phyloP scores from a whole-genome alignment of 2,329 filamentous ascomycete genomes.

The Claviceps arundinis region DNA sequence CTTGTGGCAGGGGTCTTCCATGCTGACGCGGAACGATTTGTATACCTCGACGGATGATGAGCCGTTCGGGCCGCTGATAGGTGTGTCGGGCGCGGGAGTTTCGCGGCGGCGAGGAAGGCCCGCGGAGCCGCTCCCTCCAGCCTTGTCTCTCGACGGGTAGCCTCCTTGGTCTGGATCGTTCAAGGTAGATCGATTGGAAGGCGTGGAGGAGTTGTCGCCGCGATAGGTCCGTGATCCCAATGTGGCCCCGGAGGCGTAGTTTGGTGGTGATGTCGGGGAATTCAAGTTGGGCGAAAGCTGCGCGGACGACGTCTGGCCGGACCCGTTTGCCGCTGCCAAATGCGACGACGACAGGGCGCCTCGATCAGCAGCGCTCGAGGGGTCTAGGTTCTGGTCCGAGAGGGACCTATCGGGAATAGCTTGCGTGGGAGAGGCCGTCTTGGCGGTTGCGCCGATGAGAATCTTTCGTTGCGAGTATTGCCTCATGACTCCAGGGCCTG shows the following conservation, averaged over 20 bases:
- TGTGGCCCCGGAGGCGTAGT: conserved; percentile 37
- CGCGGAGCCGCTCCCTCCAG: conserved; percentile 3
- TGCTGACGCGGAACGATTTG: conserved; percentile 95
- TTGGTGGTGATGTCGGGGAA: conserved; percentile 56
- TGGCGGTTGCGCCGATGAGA: conserved; percentile 57
- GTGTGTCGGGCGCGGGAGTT: conserved; percentile 49
- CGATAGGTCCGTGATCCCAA: conserved; percentile 50
- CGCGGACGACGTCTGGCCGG: conserved; percentile 39
- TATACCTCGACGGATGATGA: conserved; percentile 78
- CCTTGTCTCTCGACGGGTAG: conserved; percentile 20
- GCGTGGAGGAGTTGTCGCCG: conserved; percentile 35
- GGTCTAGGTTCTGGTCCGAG: conserved; percentile 53
- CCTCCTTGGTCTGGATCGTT: conserved; percentile 30
- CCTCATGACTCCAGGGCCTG: conserved; percentile 44
- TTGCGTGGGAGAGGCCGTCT: conserved; percentile 63
- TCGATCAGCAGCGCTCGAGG: conserved; percentile 52
- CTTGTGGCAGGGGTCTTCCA: conserved; percentile 96
- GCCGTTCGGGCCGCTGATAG: conserved; percentile 42
- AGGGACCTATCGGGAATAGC: conserved; percentile 52
- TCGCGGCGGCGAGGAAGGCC: conserved; percentile 43
- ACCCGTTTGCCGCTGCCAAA: conserved; percentile 55
- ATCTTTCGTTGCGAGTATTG: conserved; percentile 68
- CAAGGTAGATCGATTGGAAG: conserved; percentile 43
- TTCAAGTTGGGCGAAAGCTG: conserved; percentile 54
- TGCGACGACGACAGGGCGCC: conserved; percentile 56